These are phyloP conservation scores for Collybia nuda DNA, from an alignment of 768 basidiomycete genomes.

Conservation along the genomic window DNA sequence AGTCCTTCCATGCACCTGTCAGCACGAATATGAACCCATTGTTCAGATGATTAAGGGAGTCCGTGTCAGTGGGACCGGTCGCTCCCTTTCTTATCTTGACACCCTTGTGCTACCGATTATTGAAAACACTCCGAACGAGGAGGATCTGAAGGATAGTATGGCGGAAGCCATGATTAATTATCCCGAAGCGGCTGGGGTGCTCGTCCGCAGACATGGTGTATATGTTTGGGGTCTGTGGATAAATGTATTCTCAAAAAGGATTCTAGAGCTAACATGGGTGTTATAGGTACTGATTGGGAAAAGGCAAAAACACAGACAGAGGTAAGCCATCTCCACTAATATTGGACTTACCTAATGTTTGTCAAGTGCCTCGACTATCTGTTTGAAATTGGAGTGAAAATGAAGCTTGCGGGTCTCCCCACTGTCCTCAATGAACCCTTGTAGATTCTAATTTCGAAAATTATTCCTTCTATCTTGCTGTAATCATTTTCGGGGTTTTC, in stretches of 20 bases:
- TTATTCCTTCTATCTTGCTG: not conserved
- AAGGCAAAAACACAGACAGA: slow-evolving; percentile 90
- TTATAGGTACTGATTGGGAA: slow-evolving; percentile 70
- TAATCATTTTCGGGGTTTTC: not conserved
- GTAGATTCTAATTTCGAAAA: not conserved
- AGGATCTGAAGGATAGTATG: slow-evolving; percentile 88
- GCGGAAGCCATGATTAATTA: slow-evolving; percentile 78
- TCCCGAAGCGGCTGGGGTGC: slow-evolving; percentile 75
- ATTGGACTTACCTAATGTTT: not conserved
- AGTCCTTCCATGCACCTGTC: not conserved
- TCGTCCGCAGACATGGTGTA: slow-evolving; percentile 78
- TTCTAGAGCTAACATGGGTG: slow-evolving; percentile 1
- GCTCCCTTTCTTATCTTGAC: slow-evolving; percentile 80
- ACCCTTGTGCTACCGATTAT: slow-evolving; percentile 87
- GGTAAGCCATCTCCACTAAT: slow-evolving; percentile 29
- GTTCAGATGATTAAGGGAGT: slow-evolving; percentile 90
- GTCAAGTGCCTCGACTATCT: slow-evolving; percentile 84
- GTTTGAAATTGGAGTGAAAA: slow-evolving; percentile 85
- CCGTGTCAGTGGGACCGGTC: slow-evolving; percentile 71
- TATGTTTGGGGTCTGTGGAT: slow-evolving; percentile 78
- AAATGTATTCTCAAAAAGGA: not conserved
- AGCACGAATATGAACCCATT: not conserved
- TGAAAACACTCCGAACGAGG: slow-evolving; percentile 88
- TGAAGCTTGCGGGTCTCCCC: slow-evolving; percentile 63
- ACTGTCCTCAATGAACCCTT: slow-evolving; percentile 36